Evolutionary conservation across 106 monocot species (phyloP).

Genomic region (Vanilla planifolia): DNA sequence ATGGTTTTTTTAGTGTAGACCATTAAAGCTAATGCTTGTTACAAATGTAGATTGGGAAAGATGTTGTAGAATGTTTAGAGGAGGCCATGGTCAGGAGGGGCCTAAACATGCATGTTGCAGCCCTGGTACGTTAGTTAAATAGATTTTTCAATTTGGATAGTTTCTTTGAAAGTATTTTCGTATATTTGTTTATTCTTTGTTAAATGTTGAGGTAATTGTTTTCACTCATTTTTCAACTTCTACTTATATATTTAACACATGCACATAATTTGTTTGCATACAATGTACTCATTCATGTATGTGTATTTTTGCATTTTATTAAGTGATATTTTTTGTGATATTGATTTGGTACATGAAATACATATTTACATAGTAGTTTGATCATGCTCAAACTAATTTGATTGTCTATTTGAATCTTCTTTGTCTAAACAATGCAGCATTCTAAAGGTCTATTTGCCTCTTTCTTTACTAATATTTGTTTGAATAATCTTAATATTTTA

Average conservation of each 20-base stretch:
- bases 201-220: neutral
- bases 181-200: neutral
- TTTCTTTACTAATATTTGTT: no score
- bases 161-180: neutral
- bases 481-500: no score
- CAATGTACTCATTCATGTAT: no score
- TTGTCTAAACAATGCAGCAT: no score
- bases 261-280: no score
- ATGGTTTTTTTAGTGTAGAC: neutral
- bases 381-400: no score
- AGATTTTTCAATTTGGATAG: neutral
- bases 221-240: neutral
- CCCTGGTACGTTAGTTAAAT: slow-evolving; percentile 55
- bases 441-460: no score
- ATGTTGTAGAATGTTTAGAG: slow-evolving; percentile 69
- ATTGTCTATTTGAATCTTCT: no score
- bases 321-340: neutral
- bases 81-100: slow-evolving; percentile 65
- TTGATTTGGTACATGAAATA: neutral
- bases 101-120: slow-evolving; percentile 65
- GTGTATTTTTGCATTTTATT: no score
- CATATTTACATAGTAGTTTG: neutral
- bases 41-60: slow-evolving; percentile 59
- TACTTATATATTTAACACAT: neutral
- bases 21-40: neutral